Evolutionary conservation across 192 early-diverging fungal genomes (phyloP).

Genomic region (Piromyces sp.): DNA sequence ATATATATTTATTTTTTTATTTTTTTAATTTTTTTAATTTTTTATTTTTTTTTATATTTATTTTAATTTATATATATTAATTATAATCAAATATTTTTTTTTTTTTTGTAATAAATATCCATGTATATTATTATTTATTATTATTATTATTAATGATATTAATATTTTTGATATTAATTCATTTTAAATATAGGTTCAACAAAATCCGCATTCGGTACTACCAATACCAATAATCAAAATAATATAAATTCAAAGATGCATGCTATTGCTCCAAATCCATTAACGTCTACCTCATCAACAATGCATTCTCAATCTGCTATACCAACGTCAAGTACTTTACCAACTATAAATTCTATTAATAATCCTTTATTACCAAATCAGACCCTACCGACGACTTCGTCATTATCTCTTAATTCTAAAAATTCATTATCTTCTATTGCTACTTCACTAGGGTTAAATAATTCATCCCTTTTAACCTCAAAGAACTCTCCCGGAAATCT

Average conservation of each 20-base stretch:
- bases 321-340: background rate
- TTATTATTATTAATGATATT: too few relatives aligned
- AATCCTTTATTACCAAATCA: background rate
- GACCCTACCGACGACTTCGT: background rate
- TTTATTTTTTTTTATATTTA: too few relatives aligned
- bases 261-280: background rate
- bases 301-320: background rate
- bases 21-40: too few relatives aligned
- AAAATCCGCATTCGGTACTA: background rate
- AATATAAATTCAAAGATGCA: background rate
- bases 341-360: background rate
- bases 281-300: background rate
- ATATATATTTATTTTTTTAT: too few relatives aligned
- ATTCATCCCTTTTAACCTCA: background rate
- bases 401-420: background rate
- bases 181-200: background rate
- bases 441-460: background rate
- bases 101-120: too few relatives aligned
- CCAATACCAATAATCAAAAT: background rate
- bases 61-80: too few relatives aligned
- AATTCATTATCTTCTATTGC: background rate
- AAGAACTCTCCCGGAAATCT: background rate
- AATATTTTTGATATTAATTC: too few relatives aligned
- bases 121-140: too few relatives aligned
- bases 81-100: too few relatives aligned